phyloP scores from a whole-genome alignment of 805 yeast species.

The Ogataea nakhonphanomensis region DNA sequence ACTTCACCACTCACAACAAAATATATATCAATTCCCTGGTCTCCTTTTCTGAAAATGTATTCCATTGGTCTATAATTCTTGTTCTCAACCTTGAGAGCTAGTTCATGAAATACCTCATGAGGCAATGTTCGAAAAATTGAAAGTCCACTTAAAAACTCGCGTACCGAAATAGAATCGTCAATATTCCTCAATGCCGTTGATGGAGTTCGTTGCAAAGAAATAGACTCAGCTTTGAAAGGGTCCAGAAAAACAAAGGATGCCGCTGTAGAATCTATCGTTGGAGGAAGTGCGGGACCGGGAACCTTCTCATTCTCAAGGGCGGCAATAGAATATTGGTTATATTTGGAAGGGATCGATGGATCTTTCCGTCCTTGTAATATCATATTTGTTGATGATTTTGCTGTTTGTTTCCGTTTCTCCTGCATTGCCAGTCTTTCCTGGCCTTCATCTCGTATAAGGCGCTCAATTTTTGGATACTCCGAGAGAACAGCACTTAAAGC shows the following conservation, averaged over 20 bases:
- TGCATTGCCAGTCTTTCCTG: conserved; percentile 72
- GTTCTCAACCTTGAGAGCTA: conserved; percentile 64
- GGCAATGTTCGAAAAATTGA: conserved; percentile 61
- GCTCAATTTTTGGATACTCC: conserved; percentile 61
- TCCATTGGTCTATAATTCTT: conserved; percentile 52
- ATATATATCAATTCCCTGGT: conserved; percentile 59
- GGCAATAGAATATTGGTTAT: conserved; percentile 22
- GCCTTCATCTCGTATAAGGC: conserved; percentile 72
- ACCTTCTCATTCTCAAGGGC: conserved; percentile 33
- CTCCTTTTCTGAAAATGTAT: conserved; percentile 57
- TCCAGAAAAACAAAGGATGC: background rate
- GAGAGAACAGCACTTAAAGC: conserved; percentile 56
- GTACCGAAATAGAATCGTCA: conserved; percentile 50
- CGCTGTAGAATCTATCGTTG: conserved; percentile 15
- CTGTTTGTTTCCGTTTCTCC: conserved; percentile 53
- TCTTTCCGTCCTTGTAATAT: conserved; percentile 10
- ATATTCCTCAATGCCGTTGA: background rate
- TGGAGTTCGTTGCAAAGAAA: background rate
- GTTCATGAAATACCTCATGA: conserved; percentile 53
- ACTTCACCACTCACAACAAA: conserved; percentile 68
- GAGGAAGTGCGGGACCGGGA: conserved; percentile 42
- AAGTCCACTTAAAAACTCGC: conserved; percentile 54
- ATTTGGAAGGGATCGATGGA: background rate
- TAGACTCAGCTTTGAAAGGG: background rate
- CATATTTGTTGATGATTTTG: conserved; percentile 28